Conservation (phyloP, 2,329 filamentous ascomycete species). For the Gaeumannomyces tritici region DNA sequence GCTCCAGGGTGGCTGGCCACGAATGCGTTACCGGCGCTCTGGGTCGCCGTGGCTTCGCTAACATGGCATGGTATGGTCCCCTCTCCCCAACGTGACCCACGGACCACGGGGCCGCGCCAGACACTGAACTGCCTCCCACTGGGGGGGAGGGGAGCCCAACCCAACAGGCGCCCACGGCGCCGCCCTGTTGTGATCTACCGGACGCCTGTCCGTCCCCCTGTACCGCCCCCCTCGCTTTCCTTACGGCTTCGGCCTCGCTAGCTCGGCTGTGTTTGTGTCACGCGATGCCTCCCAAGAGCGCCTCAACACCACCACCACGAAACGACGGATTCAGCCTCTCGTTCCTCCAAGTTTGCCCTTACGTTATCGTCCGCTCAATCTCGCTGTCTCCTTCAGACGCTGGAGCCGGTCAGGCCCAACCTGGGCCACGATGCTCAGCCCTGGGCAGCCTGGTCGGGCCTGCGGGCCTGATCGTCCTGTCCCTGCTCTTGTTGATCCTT, state of each 20-base stretch:
- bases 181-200: neutral
- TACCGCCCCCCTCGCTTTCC: neutral
- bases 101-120: neutral
- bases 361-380: too few species aligned
- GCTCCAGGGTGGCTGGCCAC: neutral
- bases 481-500: neutral
- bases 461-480: neutral
- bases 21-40: neutral
- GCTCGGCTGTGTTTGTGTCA: neutral
- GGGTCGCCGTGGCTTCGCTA: neutral
- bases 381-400: too few species aligned
- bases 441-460: neutral
- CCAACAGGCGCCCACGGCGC: neutral
- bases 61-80: neutral
- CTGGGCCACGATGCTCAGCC: neutral
- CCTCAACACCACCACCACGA: neutral
- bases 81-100: neutral
- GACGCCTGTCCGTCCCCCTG: neutral
- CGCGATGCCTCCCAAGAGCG: too few species aligned
- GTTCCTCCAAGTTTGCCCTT: too few species aligned
- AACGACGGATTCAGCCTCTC: too few species aligned
- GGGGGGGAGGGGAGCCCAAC: neutral
- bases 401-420: too few species aligned
- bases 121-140: neutral
- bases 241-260: neutral